Conservation (phyloP, 192 early-diverging fungal species). For the Backusella tuberculispora region DNA sequence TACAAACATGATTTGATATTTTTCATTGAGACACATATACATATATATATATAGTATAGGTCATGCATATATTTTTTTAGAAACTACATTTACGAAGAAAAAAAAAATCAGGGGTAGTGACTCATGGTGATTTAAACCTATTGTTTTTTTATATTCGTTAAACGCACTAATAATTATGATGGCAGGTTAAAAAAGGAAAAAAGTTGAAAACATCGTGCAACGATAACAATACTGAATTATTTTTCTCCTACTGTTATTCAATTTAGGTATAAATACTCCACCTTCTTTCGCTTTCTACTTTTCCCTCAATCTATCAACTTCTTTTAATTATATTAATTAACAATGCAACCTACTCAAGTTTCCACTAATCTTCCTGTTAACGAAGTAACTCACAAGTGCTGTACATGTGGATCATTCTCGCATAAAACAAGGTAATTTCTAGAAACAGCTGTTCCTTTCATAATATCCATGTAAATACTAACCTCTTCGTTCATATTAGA, state of each 20-base stretch:
- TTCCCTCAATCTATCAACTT: neutral
- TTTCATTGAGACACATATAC: neutral
- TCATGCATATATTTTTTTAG: neutral
- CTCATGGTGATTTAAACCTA: neutral
- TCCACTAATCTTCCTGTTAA: neutral
- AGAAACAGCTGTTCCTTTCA: neutral
- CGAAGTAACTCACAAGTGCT: neutral
- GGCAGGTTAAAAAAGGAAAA: too few relatives aligned
- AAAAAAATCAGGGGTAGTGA: neutral
- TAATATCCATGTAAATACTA: neutral
- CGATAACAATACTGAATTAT: too few relatives aligned
- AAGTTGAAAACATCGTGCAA: too few relatives aligned
- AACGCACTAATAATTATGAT: too few relatives aligned
- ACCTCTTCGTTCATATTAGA: neutral
- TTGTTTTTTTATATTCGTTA: neutral
- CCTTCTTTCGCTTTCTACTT: neutral
- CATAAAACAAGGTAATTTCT: constrained; percentile 15
- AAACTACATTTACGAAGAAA: neutral
- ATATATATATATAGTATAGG: neutral
- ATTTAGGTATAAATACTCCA: neutral
- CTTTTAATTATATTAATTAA: neutral
- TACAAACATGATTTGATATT: neutral
- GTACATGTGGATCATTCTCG: constrained; percentile 14
- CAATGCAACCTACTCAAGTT: neutral
- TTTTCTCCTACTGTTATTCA: too few relatives aligned